Percentiles rank a stretch among this genome's conserved stretches.
phyloP scores from a whole-genome alignment of 192 early-diverging fungal genomes.

The Gryganskiella cystojenkinii region DNA sequence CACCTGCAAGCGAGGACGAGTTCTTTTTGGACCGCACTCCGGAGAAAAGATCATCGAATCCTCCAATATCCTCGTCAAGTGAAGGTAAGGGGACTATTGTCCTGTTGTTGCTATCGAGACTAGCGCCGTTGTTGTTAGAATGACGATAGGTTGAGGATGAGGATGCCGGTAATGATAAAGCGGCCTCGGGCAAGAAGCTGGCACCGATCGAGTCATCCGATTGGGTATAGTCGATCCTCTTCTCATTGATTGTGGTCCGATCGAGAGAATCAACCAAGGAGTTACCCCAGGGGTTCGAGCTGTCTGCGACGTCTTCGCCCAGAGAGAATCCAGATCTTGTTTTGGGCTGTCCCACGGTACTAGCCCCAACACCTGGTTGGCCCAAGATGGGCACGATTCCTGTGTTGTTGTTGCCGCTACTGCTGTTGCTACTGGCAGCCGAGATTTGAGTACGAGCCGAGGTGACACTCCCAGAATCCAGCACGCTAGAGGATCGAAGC shows the following conservation, averaged over 20 bases:
- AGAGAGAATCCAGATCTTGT: constrained; percentile 33
- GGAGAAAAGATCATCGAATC: constrained; percentile 36
- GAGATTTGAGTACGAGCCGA: not conserved
- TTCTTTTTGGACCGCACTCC: too few relatives aligned
- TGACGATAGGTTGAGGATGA: not conserved
- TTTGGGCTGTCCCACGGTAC: constrained; percentile 7
- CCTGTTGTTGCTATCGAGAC: not conserved
- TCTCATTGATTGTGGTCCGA: constrained; percentile 5
- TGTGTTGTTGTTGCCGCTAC: not conserved
- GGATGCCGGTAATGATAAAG: constrained; percentile 8
- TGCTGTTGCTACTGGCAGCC: not conserved
- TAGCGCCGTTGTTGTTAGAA: not conserved
- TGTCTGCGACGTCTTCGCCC: constrained; percentile 44
- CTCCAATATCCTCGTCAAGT: constrained; percentile 30
- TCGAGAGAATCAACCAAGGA: constrained; percentile 26
- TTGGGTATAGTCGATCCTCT: constrained; percentile 28
- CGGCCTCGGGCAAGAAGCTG: constrained; percentile 6
- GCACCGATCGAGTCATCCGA: not conserved
- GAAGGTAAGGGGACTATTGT: not conserved
- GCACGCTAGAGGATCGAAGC: constrained; percentile 26
- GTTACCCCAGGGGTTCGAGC: constrained; percentile 48
- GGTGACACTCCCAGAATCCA: constrained; percentile 22
- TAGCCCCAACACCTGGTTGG: constrained; percentile 10
- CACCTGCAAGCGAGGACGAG: too few relatives aligned
- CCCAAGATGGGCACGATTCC: not conserved